Base-by-base conservation (phyloP, 176 grass and related monocot genomes). In the Avena sativa region DNA sequence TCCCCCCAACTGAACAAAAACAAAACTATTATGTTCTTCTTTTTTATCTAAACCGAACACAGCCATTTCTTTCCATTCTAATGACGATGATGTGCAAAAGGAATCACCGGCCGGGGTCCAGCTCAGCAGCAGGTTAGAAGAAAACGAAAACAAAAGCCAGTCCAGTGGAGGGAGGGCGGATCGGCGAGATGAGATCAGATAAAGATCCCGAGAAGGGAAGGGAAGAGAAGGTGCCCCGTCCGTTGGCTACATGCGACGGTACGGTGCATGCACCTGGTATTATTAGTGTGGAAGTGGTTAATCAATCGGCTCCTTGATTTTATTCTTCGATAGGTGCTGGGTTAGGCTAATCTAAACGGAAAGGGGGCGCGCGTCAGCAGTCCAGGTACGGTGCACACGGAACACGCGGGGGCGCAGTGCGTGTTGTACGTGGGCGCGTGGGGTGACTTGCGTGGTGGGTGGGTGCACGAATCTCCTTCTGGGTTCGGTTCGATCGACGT, bases 381-480 rank as follows among this genome's bases (percentile, higher is more conserved):
- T 63, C 85, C 85, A 87, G 12, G 85, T 81, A 53, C 78, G 44
- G 43, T 10, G 78, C 78, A 81, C 57, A 58, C 75, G 85, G 40
- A 87, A 72, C 65, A 44, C 38, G 65, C 25, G 12, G 25, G 17
- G 50, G 0, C 28, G 16, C 12, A 0, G 2, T 4, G 11, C 79
- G 79, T 64, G 78, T 26, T 11, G 4, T 60, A 62, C 57, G 21
- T 48, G 58, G 56, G 19, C 4, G 4, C 6, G 40, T 34, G 14
- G 51, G 11, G 17, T 30, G 26, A 28, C 26, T 28, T 28, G 26
- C 26, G 26, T 28, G 34, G 26, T 56, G 25, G 26, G 65, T 36
- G 71, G 79, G 46, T 86, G 50, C 84, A 55, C 78, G 84, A 68
- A 77, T 48, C 46, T 51, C 72, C 52, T 38, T 19, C 40, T 44